phyloP scores from a whole-genome alignment of 2,329 filamentous ascomycete species.

The Thielaviopsis punctulata region DNA sequence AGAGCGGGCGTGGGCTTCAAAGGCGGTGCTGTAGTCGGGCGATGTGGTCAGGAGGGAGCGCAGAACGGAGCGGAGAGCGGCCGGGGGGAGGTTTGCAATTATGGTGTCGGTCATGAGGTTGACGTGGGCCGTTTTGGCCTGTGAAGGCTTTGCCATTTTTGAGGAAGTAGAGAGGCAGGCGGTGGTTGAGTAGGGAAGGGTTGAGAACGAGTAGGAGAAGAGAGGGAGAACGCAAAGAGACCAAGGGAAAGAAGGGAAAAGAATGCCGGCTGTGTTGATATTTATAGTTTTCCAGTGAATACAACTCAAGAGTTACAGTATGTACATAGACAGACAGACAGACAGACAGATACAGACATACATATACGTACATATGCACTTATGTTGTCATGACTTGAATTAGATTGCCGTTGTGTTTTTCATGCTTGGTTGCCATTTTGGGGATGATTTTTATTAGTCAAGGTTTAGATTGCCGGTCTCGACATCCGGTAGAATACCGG shows the following conservation, averaged over 20 bases:
- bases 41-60: constrained; percentile 16
- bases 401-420: too few species aligned
- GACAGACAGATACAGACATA: too few species aligned
- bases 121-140: constrained; percentile 22
- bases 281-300: neutral
- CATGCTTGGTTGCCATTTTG: too few species aligned
- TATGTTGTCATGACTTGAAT: too few species aligned
- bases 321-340: too few species aligned
- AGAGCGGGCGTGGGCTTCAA: constrained; percentile 18
- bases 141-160: neutral
- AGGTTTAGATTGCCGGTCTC: too few species aligned
- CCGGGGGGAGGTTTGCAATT: constrained; percentile 24
- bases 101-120: constrained; percentile 31
- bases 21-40: constrained; percentile 18
- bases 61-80: constrained; percentile 23
- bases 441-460: too few species aligned
- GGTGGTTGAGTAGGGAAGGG: neutral
- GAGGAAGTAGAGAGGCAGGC: neutral
- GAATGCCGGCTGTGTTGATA: neutral
- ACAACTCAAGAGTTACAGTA: too few species aligned
- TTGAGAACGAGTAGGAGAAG: neutral
- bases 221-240: neutral
- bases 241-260: neutral
- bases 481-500: too few species aligned
- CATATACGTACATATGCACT: too few species aligned